phyloP scores from a whole-genome alignment of 306 rosid genomes.

The Lagenaria siceraria region DNA sequence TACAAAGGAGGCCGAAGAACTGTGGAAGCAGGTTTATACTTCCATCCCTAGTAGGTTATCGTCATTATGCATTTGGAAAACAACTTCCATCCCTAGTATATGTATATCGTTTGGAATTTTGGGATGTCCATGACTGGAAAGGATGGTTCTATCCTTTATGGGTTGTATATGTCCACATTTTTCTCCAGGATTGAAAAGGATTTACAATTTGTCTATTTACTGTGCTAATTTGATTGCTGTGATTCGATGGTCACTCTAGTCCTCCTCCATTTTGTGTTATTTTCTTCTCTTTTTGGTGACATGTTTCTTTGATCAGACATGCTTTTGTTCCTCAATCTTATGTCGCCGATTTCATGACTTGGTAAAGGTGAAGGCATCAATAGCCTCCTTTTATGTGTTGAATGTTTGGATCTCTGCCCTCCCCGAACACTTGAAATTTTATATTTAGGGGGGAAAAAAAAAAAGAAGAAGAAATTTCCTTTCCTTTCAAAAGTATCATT shows the following conservation, averaged over 20 bases:
- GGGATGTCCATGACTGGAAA: not conserved
- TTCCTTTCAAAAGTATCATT: not conserved
- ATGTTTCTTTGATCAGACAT: not conserved
- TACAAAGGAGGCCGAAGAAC: conserved; percentile 98
- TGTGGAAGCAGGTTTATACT: conserved; percentile 84
- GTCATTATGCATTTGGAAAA: not conserved
- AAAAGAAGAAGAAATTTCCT: too few species aligned
- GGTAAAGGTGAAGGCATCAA: not conserved
- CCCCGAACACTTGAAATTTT: not conserved
- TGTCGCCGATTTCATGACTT: not conserved
- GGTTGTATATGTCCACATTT: not conserved
- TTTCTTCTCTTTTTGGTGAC: not conserved
- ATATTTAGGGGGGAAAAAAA: not conserved
- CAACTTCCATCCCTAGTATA: not conserved
- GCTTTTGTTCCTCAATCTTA: not conserved
- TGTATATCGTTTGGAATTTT: not conserved
- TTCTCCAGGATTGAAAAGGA: not conserved
- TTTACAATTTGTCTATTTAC: not conserved
- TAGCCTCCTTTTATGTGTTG: not conserved
- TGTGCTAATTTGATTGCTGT: not conserved
- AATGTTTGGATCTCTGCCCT: not conserved
- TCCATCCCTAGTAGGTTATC: conserved; percentile 1
- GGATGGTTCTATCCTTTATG: not conserved
- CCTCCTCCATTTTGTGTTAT: not conserved
- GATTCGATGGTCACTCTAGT: not conserved